phyloP scores from a whole-genome alignment of 2,329 filamentous ascomycete species.

The Hypomyces perniciosus region DNA sequence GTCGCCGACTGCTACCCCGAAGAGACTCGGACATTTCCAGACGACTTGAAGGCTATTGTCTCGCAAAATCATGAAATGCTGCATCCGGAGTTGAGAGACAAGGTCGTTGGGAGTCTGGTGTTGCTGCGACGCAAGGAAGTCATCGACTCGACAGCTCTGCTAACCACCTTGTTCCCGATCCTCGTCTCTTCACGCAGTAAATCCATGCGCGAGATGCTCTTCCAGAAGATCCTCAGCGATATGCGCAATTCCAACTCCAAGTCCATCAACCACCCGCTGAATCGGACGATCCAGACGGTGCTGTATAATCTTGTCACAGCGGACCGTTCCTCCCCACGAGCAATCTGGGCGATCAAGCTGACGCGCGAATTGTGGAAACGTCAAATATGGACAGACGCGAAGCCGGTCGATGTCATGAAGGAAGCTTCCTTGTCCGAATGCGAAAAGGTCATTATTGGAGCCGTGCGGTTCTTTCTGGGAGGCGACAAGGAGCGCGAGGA shows the following conservation, averaged over 20 bases:
- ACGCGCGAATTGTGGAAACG: constrained; percentile 94
- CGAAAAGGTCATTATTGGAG: constrained; percentile 83
- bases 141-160: constrained; percentile 73
- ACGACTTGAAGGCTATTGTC: constrained; percentile 75
- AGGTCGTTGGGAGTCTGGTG: constrained; percentile 86
- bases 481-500: constrained; percentile 96
- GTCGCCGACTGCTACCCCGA: constrained; percentile 89
- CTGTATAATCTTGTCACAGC: constrained; percentile 86
- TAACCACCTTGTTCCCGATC: constrained; percentile 92
- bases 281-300: constrained; percentile 87
- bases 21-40: constrained; percentile 68
- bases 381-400: constrained; percentile 91
- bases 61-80: constrained; percentile 75
- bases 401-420: constrained; percentile 97
- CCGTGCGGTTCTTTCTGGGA: constrained; percentile 89
- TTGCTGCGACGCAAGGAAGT: constrained; percentile 86
- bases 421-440: constrained; percentile 84
- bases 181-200: constrained; percentile 91
- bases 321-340: constrained; percentile 77
- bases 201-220: constrained; percentile 75
- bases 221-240: constrained; percentile 84
- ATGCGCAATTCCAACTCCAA: constrained; percentile 83
- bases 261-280: constrained; percentile 83
- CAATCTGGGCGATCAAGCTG: constrained; percentile 92
- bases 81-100: constrained; percentile 81